phyloP scores from a whole-genome alignment of 805 yeast genomes.

The Clavispora phyllophila region DNA sequence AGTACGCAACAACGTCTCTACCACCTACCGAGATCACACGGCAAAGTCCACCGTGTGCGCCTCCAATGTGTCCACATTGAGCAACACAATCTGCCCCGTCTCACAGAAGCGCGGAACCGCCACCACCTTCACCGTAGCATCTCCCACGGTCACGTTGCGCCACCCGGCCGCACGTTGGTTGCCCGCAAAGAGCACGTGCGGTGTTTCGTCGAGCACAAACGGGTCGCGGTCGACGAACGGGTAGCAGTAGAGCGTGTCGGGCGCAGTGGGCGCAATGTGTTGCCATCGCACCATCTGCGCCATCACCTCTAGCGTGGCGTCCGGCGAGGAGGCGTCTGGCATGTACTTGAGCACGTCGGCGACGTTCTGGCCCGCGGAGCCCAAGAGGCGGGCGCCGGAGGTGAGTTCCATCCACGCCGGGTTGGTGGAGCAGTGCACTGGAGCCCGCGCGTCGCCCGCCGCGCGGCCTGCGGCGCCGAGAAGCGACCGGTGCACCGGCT shows the following conservation, averaged over 20 bases:
- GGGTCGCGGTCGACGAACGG: conserved; percentile 80
- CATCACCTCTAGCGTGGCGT: conserved; percentile 29
- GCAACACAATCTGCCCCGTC: conserved; percentile 59
- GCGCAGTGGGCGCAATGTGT: conserved; percentile 88
- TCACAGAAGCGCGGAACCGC: conserved; percentile 66
- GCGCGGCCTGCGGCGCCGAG: conserved; percentile 45
- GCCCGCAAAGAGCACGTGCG: conserved; percentile 83
- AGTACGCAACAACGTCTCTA: no score
- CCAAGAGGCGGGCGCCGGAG: conserved; percentile 54
- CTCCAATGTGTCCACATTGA: conserved; percentile 55
- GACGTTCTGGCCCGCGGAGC: conserved; percentile 81
- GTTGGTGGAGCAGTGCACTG: conserved; percentile 41
- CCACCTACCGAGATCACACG: neutral
- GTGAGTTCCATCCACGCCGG: conserved; percentile 64
- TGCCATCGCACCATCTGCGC: conserved; percentile 77
- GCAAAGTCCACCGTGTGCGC: conserved; percentile 22
- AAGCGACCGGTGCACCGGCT: conserved; percentile 76
- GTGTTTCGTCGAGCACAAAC: conserved; percentile 70
- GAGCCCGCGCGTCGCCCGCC: conserved; percentile 34
- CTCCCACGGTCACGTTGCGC: conserved; percentile 30
- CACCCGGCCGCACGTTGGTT: conserved; percentile 66
- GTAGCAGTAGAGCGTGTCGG: conserved; percentile 88
- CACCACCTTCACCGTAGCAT: conserved; percentile 44
- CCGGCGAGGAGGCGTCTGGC: conserved; percentile 28
- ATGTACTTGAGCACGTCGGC: conserved; percentile 69